These are phyloP conservation scores for Diplocarpon mali DNA, from an alignment of 2,329 filamentous ascomycete species.

Conservation along the genomic window DNA sequence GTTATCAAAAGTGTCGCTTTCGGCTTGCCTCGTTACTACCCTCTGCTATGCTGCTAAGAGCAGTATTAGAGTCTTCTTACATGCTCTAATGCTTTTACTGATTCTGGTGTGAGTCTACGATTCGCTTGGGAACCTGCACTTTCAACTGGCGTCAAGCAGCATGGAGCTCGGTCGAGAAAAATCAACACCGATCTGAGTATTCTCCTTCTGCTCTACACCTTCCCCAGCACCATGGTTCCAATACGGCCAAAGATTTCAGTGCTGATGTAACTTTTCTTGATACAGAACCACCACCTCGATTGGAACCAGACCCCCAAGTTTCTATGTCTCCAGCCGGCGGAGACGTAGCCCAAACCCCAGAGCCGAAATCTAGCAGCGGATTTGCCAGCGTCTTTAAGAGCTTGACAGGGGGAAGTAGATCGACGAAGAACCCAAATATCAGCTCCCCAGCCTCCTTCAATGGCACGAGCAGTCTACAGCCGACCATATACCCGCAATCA, in stretches of 20 bases:
- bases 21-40: not conserved
- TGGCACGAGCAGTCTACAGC: constrained; percentile 30
- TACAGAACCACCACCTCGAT: not conserved
- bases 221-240: no score
- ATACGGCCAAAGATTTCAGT: not conserved
- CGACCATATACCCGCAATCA: constrained; percentile 27
- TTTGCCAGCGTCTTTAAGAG: constrained; percentile 55
- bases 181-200: no score
- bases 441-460: constrained; percentile 30
- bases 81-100: constrained; percentile 6
- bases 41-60: constrained; percentile 6
- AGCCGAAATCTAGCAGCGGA: constrained; percentile 43
- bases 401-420: constrained; percentile 39
- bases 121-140: not conserved
- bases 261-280: not conserved
- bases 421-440: constrained; percentile 37
- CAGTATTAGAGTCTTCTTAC: constrained; percentile 1
- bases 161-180: no score
- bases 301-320: constrained; percentile 9
- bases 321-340: constrained; percentile 51
- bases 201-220: no score
- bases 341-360: constrained; percentile 44
- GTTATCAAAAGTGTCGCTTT: not conserved
- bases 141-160: no score
- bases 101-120: constrained; percentile 5